phyloP scores from a whole-genome alignment of 1,139 yeast species.

The Taphrina pruni region DNA sequence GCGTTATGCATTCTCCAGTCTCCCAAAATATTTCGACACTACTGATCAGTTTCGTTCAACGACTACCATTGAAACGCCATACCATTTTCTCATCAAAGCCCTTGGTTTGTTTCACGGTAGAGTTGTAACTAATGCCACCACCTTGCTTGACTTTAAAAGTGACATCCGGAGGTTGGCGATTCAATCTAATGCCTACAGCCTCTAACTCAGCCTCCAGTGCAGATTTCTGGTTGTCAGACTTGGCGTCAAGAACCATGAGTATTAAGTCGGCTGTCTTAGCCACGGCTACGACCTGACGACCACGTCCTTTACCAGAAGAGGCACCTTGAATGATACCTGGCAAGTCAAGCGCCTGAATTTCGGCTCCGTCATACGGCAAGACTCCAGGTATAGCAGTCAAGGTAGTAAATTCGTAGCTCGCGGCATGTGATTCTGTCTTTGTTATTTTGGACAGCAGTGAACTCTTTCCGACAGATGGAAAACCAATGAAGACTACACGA shows the following conservation, averaged over 20 bases:
- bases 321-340: conserved; percentile 99
- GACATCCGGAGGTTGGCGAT: conserved; percentile 80
- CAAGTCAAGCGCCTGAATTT: conserved; percentile 91
- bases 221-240: conserved; percentile 83
- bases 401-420: conserved; percentile 93
- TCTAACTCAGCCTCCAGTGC: conserved; percentile 89
- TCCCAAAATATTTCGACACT: conserved; percentile 23
- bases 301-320: conserved; percentile 96
- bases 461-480: conserved; percentile 97
- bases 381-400: conserved; percentile 83
- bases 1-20: conserved; percentile 74
- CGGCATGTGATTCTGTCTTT: conserved; percentile 91
- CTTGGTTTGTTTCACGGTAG: conserved; percentile 75
- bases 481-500: conserved; percentile 90
- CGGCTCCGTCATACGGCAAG: conserved; percentile 92
- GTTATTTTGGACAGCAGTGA: conserved; percentile 74
- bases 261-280: conserved; percentile 88
- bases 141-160: conserved; percentile 78
- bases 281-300: conserved; percentile 94
- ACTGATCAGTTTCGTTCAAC: conserved; percentile 52
- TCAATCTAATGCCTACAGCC: conserved; percentile 89
- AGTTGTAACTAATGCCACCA: conserved; percentile 87
- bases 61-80: conserved; percentile 76
- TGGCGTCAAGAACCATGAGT: conserved; percentile 93
- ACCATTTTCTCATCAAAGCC: conserved; percentile 81